Base-by-base conservation (phyloP, 768 basidiomycete genomes). In the Terana coerulea region DNA sequence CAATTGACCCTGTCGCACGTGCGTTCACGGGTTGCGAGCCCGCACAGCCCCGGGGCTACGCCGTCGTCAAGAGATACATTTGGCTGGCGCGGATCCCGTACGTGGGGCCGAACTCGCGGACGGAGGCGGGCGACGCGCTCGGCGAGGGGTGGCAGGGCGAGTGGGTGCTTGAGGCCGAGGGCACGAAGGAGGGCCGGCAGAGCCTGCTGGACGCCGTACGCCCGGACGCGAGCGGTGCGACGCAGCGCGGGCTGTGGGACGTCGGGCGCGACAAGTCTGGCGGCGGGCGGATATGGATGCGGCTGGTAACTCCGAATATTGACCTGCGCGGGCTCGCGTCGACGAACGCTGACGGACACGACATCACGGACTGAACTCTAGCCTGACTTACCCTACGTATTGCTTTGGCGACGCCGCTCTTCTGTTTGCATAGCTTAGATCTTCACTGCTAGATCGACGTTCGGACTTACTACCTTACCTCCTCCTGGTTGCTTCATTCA, bases 131-230 rank as follows among this genome's bases (percentile, higher is more conserved):
- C 54, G 55, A 29, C 67, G 75, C 67, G 28, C 68, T 85, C 21
- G 83, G 85, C 11, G 77, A 78, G n/a, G 84, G 82, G 5, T 87
- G 89, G 83, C 71, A 75, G 28, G 84, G 84, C 8, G 85, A 90
- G 56, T 90, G 89, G 88, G 70, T 88, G 12, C 70, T 91, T n/a
- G 86, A 91, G 65, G 83, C 80, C 1, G 86, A 88, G 48, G 89
- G 88, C 1, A 91, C 88, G 15, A 72, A 67, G 28, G 86, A 88
- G 62, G 86, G 84, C 5, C 71, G 77, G 39, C 72, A 78, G 62
- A 62, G 70, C 2, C 64, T 88, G 35, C 53, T 84, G n/a, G 75
- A 82, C 53, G 81, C 80, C 59, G 66, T 86, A 26, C 60, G 31
- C 55, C 54, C 41, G 47, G 65, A 42, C 69, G 47, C 46, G 12